Conservation (phyloP, 139 green algal genomes). For the Medakamo hakoo region DNA sequence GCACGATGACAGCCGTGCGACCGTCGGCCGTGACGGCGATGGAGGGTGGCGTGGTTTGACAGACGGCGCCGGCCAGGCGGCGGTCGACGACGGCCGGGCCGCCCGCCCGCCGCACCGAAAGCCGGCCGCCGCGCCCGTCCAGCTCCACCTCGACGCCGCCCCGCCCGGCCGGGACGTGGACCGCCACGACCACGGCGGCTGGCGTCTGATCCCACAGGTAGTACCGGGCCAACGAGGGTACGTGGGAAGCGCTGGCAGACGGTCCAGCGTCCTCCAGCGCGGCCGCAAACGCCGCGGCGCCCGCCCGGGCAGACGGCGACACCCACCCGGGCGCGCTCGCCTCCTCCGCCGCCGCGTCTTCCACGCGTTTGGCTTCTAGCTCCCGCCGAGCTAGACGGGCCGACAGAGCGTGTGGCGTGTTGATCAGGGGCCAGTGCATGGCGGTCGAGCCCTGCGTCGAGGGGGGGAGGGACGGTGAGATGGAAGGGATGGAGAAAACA, state of each 20-base stretch:
- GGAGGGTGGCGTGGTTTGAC: neutral
- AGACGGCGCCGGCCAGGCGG: neutral
- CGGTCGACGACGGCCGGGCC: neutral
- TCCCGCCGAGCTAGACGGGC: no score
- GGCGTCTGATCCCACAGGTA: neutral
- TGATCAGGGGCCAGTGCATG: neutral
- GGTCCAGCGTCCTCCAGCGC: neutral
- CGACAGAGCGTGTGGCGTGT: no score
- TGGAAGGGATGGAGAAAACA: no score
- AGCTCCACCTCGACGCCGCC: no score
- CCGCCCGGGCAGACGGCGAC: no score
- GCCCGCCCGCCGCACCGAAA: neutral
- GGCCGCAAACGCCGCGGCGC: neutral
- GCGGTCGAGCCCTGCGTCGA: no score
- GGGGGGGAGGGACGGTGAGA: no score
- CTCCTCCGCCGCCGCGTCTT: neutral
- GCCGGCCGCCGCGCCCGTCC: no score
- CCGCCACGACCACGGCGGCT: neutral
- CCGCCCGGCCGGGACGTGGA: neutral
- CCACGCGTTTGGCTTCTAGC: neutral
- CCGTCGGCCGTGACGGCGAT: neutral
- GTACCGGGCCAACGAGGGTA: neutral
- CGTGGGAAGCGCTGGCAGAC: neutral
- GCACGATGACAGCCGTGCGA: neutral
- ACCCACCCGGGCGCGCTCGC: no score